Conservation (phyloP, 441 rosid genomes). For the Erodium moschatum region DNA sequence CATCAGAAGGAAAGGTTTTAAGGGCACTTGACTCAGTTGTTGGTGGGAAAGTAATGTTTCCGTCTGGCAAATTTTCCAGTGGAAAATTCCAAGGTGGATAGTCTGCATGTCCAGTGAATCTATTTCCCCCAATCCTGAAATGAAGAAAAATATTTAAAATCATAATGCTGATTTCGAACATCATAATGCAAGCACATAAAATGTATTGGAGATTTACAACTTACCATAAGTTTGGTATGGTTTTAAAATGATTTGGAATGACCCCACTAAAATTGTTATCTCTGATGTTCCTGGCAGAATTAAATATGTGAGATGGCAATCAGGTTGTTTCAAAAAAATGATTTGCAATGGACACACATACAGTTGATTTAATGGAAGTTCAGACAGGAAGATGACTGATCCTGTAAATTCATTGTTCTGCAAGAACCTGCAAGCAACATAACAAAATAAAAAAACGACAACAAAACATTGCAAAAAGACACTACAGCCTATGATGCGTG, state of each 20-base stretch:
- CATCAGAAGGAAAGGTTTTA: constrained; percentile 38
- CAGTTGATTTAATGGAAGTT: constrained; percentile 73
- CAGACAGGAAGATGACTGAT: constrained; percentile 68
- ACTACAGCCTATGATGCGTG: neutral
- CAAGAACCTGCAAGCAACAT: constrained; percentile 49
- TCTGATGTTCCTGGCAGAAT: constrained; percentile 58
- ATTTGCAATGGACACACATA: constrained; percentile 31
- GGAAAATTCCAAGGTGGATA: constrained; percentile 83
- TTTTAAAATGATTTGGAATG: constrained; percentile 72
- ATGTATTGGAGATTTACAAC: constrained; percentile 15
- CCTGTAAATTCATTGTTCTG: constrained; percentile 83
- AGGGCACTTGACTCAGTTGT: constrained; percentile 67
- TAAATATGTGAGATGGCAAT: constrained; percentile 23
- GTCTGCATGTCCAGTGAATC: constrained; percentile 45
- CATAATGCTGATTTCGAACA: constrained; percentile 8
- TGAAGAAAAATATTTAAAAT: constrained; percentile 15
- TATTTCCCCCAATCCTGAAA: constrained; percentile 79
- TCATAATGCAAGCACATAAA: neutral
- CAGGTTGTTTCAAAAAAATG: constrained; percentile 14
- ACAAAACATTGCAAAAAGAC: neutral
- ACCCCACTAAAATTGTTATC: constrained; percentile 79
- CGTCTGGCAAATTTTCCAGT: constrained; percentile 36
- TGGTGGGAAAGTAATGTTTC: constrained; percentile 56
- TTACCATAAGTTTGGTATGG: constrained; percentile 73
- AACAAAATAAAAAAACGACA: constrained; percentile 9